Conservation (phyloP, 1,284 basidiomycete genomes). For the Phlebopus sp. region DNA sequence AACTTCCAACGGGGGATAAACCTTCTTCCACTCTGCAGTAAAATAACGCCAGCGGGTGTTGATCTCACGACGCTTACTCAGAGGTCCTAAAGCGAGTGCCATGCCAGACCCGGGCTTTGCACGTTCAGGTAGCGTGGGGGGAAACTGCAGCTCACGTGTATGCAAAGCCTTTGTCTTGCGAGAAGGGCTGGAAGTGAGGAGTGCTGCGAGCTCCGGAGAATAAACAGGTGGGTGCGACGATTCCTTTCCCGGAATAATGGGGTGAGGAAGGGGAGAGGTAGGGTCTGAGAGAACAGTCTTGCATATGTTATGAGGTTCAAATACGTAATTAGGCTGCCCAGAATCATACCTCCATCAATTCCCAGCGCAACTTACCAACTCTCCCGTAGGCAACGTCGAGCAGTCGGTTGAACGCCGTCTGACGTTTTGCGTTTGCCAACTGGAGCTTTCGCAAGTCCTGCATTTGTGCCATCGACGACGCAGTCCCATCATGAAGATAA, state of each 20-base stretch:
- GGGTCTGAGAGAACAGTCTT: constrained; percentile 57
- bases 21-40: constrained; percentile 49
- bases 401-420: constrained; percentile 55
- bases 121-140: constrained; percentile 54
- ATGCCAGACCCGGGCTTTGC: constrained; percentile 59
- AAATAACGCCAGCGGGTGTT: constrained; percentile 74
- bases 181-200: constrained; percentile 53
- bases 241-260: constrained; percentile 50
- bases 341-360: constrained; percentile 54
- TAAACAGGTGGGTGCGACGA: constrained; percentile 62
- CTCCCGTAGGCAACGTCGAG: constrained; percentile 78
- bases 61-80: constrained; percentile 68
- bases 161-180: constrained; percentile 46
- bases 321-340: constrained; percentile 2
- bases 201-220: constrained; percentile 55
- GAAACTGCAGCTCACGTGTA: constrained; percentile 40
- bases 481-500: constrained; percentile 1
- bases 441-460: constrained; percentile 59
- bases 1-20: constrained; percentile 59
- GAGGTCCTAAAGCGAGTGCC: constrained; percentile 55
- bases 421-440: constrained; percentile 54
- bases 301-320: constrained; percentile 8
- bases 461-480: constrained; percentile 1
- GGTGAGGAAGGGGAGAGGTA: constrained; percentile 36
- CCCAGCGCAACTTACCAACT: constrained; percentile 65